Evolutionary conservation across 2,329 filamentous ascomycete species (phyloP), one percentile per base, ranked within the genome.

Genomic region (Orbilia brochopaga): DNA sequence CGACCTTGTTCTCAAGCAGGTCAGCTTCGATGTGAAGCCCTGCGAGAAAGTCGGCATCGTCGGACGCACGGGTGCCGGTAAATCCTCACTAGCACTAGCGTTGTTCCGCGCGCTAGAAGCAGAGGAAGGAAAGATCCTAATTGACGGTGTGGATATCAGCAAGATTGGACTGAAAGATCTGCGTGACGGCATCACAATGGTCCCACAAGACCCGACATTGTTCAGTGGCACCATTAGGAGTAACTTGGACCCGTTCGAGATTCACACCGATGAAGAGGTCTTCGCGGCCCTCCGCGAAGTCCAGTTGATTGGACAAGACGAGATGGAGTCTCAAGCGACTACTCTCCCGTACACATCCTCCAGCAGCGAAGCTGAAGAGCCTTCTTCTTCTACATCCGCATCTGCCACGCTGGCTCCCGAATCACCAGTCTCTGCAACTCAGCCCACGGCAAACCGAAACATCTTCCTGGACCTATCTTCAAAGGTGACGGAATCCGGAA

Each of bases 21-120:
- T 99, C 56, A 91, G 86, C 0, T 95, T 99, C 83, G 91, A 89
- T 78, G 92, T 99, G 73, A 83, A 88, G 27, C 87, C 92, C 0
- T 87, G 86, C 32, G 91, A 99, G 80, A 97, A 97, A 82, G 90
- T 99, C 17, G 94, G 94, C 66, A 95, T 99, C 65, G 94, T 97
- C 30, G 94, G 94, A 60, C 87, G 94, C 72, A 99, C 94, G 0
- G 94, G 94, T 73, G 94, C 94, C 2, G 94, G 94, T 66, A 99
- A 99, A 84, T 97, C 92, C 78, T 97, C 94, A 2, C 83, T 99
- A 59, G 92, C 94, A 0, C 83, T 97, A 72, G 93, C 94, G 2
- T 84, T 99, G 24, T 97, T 99, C 86, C 88, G 94, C 65, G 92
- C 92, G 0, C 83, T 99, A 1, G 94, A 99, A 80, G 92, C 94